Base-by-base conservation (phyloP, 495 filamentous ascomycete genomes). In the Neurospora sp. region DNA sequence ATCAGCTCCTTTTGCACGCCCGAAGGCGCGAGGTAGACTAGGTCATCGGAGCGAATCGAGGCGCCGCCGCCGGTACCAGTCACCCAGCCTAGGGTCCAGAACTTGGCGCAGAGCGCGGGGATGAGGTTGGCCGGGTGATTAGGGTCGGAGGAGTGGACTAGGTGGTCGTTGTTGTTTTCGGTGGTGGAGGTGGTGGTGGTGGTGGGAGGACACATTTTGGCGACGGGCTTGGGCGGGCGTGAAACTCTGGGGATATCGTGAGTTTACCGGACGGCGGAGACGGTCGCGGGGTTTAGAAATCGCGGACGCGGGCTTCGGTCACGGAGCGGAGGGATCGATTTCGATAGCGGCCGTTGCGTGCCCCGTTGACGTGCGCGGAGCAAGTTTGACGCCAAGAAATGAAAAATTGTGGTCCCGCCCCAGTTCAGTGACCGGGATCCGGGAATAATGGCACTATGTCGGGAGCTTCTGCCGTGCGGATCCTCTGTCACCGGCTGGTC, bases 1-100 rank as follows among this genome's bases (percentile, higher is more conserved):
- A 99, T 96, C 71, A 97, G 87, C 84, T 99, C 96, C 82, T 99
- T 99, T 82, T 98, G 96, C 7, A 99, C 96, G 54, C 96, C 96
- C 5, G 94, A 97, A 2, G 96, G 96, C 24, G 96, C 96, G 79
- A 99, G 91, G 82, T 90, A 99, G 76, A 98, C 93, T 74, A 97
- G 90, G 75, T 95, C 89, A 77, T 85, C 82, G 70, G 87, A 79
- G n/a, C 87, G 85, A 74, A 99, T 98, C 71, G 92, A 94, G 70
- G 93, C 92, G 38, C 96, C 96, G 71, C 96, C 96, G 72, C 96
- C 96, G 17, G 96, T 99, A 54, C 96, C 96, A 43, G 96, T 97
- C 21, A 98, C 96, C 96, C 96, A 99, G 48, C 96, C 96, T 77
- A 94, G 87, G 34, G 87, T 92, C 87, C 97, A 98, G 83, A 99